Evolutionary conservation across 2,329 filamentous ascomycete genomes (phyloP).

Genomic region (Ceratocystis harringtonii): DNA sequence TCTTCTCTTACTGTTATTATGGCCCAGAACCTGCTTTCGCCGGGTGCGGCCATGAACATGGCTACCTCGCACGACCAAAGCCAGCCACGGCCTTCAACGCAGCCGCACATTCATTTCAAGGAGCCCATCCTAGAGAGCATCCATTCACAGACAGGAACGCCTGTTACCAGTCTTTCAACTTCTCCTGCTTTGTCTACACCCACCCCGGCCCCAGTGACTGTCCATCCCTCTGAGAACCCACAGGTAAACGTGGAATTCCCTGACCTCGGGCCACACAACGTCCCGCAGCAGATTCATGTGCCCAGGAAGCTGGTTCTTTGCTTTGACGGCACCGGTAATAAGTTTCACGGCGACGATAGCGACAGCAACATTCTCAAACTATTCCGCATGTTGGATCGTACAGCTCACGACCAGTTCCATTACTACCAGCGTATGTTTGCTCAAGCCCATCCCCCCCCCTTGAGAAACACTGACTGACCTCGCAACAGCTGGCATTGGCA

Average conservation of each 20-base stretch:
- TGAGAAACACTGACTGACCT: constrained; percentile 9
- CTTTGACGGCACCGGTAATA: constrained; percentile 50
- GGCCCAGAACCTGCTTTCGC: background rate
- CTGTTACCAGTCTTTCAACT: background rate
- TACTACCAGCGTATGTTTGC: constrained; percentile 45
- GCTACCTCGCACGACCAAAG: background rate
- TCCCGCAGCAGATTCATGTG: constrained; percentile 15
- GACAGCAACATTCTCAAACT: constrained; percentile 56
- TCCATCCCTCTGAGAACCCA: background rate
- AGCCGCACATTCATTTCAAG: background rate
- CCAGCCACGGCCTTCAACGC: background rate
- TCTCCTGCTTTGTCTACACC: background rate
- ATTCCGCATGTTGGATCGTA: constrained; percentile 52
- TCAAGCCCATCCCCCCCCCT: background rate
- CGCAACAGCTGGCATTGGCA: constrained; percentile 49
- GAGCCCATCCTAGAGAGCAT: background rate
- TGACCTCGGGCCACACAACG: background rate
- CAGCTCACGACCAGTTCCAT: constrained; percentile 45
- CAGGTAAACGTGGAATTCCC: constrained; percentile 8
- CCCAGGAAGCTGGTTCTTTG: constrained; percentile 41
- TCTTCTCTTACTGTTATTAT: background rate
- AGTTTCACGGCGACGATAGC: constrained; percentile 46
- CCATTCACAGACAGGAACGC: background rate
- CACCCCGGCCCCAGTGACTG: background rate
- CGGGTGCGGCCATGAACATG: background rate